Percentiles rank a stretch among this genome's conserved stretches.
Evolutionary conservation across 495 filamentous ascomycete species (phyloP).

Genomic region (Penicillium daleae): DNA sequence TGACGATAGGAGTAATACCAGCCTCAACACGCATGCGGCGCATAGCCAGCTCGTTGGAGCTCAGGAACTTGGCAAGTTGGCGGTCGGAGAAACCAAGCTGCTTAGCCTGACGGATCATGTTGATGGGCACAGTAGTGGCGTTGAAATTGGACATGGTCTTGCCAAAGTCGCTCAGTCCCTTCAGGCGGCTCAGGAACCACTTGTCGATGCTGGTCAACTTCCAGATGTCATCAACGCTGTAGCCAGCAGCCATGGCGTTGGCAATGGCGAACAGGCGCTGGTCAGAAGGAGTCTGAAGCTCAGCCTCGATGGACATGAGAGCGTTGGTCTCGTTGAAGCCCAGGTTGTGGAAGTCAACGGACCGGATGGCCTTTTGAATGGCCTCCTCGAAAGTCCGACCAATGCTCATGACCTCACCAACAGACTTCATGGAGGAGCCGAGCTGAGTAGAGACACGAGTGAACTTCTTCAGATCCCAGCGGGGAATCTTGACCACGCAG

Average conservation of each 20-base stretch:
- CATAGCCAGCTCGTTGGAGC: conserved; percentile 88
- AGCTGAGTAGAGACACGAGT: conserved; percentile 92
- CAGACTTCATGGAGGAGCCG: conserved; percentile 98
- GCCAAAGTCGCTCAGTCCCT: conserved; percentile 86
- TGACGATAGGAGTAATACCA: conserved; percentile 85
- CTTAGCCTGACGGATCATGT: conserved; percentile 80
- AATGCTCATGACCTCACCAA: conserved; percentile 98
- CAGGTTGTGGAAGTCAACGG: conserved; percentile 92
- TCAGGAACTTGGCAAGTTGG: conserved; percentile 92
- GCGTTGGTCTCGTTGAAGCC: conserved; percentile 93
- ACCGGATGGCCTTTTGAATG: conserved; percentile 95
- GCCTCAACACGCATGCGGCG: conserved; percentile 79
- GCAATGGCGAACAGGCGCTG: conserved; percentile 97
- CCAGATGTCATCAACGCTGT: conserved; percentile 95
- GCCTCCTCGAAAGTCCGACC: conserved; percentile 97
- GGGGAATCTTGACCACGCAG: conserved; percentile 97
- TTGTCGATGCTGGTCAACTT: conserved; percentile 88
- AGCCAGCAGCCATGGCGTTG: conserved; percentile 94
- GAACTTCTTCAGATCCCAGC: conserved; percentile 99
- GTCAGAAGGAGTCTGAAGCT: conserved; percentile 96
- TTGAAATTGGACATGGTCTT: conserved; percentile 74
- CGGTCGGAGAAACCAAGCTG: conserved; percentile 91
- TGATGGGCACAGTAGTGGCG: conserved; percentile 64
- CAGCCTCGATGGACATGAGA: conserved; percentile 92
- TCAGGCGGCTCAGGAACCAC: conserved; percentile 89